A percentile compares a stretch with the other conserved stretches of the same genome.
phyloP scores from a whole-genome alignment of 495 filamentous ascomycete genomes.

The Articulospora tetracladia region DNA sequence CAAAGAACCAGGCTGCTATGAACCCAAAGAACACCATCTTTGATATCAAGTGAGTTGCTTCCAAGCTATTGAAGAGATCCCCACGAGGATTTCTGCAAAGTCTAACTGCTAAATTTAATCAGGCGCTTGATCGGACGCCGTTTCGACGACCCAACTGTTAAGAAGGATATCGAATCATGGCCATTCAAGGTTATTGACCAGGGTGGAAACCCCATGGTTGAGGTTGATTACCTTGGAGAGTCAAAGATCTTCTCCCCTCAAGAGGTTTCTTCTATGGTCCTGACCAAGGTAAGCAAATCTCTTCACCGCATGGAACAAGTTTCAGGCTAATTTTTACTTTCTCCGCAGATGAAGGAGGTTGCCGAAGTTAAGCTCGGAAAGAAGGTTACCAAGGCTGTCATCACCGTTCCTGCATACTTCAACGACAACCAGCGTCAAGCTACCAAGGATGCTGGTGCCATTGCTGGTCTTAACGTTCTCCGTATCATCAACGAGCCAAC shows the following conservation, averaged over 20 bases:
- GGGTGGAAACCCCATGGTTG: slow-evolving; percentile 82
- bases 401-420: slow-evolving; percentile 99
- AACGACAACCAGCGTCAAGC: slow-evolving; percentile 99
- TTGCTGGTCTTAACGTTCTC: slow-evolving; percentile 94
- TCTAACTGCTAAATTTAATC: slow-evolving; percentile 3
- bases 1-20: slow-evolving; percentile 99
- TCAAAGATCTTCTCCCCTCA: slow-evolving; percentile 93
- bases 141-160: slow-evolving; percentile 92
- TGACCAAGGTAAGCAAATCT: slow-evolving; percentile 63
- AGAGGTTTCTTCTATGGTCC: slow-evolving; percentile 96
- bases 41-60: slow-evolving; percentile 77
- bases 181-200: slow-evolving; percentile 96
- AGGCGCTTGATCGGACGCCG: slow-evolving; percentile 93
- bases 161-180: slow-evolving; percentile 97
- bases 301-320: slow-evolving; percentile 13
- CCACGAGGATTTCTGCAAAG: background rate
- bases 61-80: background rate
- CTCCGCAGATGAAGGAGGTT: slow-evolving; percentile 86
- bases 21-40: slow-evolving; percentile 98
- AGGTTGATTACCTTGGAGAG: slow-evolving; percentile 94
- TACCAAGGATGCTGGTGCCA: slow-evolving; percentile 98
- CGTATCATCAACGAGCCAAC: slow-evolving; percentile 99
- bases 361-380: slow-evolving; percentile 94
- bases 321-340: background rate
- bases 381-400: slow-evolving; percentile 96